Evolutionary conservation across 768 basidiomycete genomes (phyloP), one percentile per base, ranked within the genome.

Genomic region (Mycena capillaripes): DNA sequence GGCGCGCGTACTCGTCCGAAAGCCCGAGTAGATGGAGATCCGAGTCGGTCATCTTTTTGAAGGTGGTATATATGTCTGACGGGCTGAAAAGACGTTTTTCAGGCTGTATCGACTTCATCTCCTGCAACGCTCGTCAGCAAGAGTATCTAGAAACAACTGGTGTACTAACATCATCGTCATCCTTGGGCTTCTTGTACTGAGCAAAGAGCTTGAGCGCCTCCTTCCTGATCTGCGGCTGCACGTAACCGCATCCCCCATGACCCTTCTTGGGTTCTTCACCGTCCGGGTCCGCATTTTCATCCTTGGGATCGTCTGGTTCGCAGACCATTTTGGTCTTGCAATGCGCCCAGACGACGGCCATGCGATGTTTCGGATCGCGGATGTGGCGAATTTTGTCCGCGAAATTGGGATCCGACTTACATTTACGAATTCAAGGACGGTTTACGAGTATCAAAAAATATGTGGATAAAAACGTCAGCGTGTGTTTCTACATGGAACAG

Each of bases 201-300:
- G 96, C 90, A 78, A 97, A 97, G 30, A 99, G 86, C 83, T 98
- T 98, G 71, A 99, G 82, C 14, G 96, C 98, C 81, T 99, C 98
- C 84, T 97, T 98, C 72, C 98, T 85, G 77, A 98, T 89, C 61
- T 88, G 85, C 0, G 98, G 98, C 81, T 99, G 98, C 30, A 88
- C 82, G 78, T 97, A 95, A 52, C 98, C 98, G 82, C 98, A 99
- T 19, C 98, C 98, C n/a, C 96, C 97, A 72, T 99, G 98, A 2
- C 96, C 95, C 78, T 92, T 94, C 85, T 95, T 95, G 56, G 89
- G 86, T 73, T 95, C 95, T 46, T 91, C 92, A 44, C 83, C 85
- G 17, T 89, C 91, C 38, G 86, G 88, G 21, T 90, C 92, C 34
- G 89, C 93, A 68, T 89, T 91, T 77, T 97, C 96, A 73, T 97